Conservation (phyloP, 176 grass and related monocot genomes). For the Zizania latifolia region DNA sequence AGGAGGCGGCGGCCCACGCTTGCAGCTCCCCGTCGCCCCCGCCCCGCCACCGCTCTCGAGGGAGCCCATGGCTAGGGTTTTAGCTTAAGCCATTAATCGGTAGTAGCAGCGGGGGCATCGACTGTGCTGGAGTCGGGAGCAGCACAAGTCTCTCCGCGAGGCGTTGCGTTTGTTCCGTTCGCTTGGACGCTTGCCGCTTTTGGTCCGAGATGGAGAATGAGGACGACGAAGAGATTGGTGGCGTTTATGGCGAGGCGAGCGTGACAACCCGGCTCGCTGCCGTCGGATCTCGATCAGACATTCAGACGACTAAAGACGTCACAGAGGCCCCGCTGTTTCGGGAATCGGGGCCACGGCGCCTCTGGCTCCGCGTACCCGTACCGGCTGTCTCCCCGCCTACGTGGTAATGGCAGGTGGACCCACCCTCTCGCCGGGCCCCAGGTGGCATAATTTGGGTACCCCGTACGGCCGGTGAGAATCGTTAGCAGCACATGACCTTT, state of each 20-base stretch:
- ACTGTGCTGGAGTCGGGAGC: slow-evolving; percentile 25
- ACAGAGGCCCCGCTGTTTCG: slow-evolving; percentile 31
- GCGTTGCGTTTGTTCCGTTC: background rate
- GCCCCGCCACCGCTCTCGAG: slow-evolving; percentile 38
- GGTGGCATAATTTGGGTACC: fast-evolving
- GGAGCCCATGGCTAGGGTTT: slow-evolving; percentile 53
- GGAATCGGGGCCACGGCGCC: slow-evolving; percentile 11
- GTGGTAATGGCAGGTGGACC: background rate
- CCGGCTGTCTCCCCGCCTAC: background rate
- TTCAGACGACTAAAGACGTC: too few species aligned
- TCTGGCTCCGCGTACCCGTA: background rate
- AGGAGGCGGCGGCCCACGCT: slow-evolving; percentile 28
- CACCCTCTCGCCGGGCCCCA: fast-evolving
- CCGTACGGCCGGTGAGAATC: fast-evolving
- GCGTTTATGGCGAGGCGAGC: slow-evolving; percentile 4
- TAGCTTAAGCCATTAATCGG: background rate
- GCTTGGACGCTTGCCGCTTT: slow-evolving; percentile 17
- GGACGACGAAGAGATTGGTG: background rate
- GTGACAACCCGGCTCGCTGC: background rate
- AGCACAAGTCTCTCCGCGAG: background rate
- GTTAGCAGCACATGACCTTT: background rate
- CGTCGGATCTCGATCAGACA: slow-evolving; percentile 19
- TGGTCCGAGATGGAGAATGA: background rate
- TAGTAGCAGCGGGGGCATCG: background rate
- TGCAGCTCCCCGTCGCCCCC: slow-evolving; percentile 30